Conservation (phyloP, 2,329 filamentous ascomycete genomes). For the Nemania sp. region DNA sequence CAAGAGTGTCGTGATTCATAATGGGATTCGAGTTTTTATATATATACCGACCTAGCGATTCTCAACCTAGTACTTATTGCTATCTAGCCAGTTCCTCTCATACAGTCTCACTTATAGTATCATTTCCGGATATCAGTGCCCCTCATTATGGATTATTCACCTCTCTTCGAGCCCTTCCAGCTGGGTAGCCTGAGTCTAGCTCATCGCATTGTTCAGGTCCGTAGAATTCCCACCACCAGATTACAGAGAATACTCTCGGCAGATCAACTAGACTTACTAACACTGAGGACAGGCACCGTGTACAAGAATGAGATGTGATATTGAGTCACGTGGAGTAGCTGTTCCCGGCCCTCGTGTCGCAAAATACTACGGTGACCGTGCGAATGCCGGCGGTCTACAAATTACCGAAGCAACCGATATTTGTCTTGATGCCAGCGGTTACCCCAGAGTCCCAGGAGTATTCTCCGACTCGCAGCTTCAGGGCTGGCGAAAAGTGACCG, state of each 20-base stretch:
- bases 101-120: background rate
- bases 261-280: background rate
- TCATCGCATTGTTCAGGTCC: constrained; percentile 55
- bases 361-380: constrained; percentile 46
- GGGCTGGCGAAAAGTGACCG: constrained; percentile 68
- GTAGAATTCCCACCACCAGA: constrained; percentile 23
- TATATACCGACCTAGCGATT: background rate
- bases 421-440: constrained; percentile 60
- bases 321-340: constrained; percentile 51
- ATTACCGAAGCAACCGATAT: constrained; percentile 68
- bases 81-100: background rate
- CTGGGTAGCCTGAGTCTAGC: constrained; percentile 51
- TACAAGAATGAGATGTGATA: constrained; percentile 50
- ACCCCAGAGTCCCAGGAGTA: constrained; percentile 64
- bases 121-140: background rate
- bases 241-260: background rate
- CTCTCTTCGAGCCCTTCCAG: constrained; percentile 53
- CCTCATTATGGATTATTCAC: constrained; percentile 4
- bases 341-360: constrained; percentile 50
- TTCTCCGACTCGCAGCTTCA: constrained; percentile 63
- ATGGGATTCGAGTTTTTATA: background rate
- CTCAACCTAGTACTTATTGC: background rate
- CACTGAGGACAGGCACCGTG: constrained; percentile 43
- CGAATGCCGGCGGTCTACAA: constrained; percentile 55
- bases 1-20: background rate